Conservation (phyloP, 352 stramenopile genomes). For the Phytophthora meadii region DNA sequence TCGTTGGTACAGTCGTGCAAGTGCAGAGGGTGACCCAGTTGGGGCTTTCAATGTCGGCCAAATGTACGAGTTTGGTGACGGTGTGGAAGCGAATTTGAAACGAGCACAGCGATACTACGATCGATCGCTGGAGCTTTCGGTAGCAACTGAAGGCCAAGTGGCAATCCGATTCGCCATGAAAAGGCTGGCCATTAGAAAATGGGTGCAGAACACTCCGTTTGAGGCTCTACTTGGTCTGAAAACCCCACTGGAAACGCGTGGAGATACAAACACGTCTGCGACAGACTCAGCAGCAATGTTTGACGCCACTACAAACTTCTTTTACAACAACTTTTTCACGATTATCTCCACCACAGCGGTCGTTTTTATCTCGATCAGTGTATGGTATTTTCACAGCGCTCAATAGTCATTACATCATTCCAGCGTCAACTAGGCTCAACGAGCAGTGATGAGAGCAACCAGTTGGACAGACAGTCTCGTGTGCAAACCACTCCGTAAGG, state of each 20-base stretch:
- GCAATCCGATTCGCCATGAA: slow-evolving; percentile 48
- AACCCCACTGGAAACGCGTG: slow-evolving; percentile 2
- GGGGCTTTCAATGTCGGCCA: slow-evolving; percentile 80
- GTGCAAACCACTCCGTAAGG: slow-evolving; percentile 82
- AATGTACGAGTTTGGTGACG: slow-evolving; percentile 76
- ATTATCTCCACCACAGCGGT: slow-evolving; percentile 29
- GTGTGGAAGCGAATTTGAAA: slow-evolving; percentile 53
- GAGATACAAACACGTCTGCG: slow-evolving; percentile 14
- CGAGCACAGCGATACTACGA: slow-evolving; percentile 72
- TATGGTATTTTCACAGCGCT: slow-evolving; percentile 37
- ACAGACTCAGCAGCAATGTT: slow-evolving; percentile 16
- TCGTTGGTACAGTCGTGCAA: slow-evolving; percentile 77
- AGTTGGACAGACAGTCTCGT: slow-evolving; percentile 74
- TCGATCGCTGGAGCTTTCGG: slow-evolving; percentile 58
- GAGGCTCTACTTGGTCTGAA: slow-evolving; percentile 16
- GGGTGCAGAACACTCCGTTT: slow-evolving; percentile 38
- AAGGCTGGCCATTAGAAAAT: slow-evolving; percentile 42
- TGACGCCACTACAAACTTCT: slow-evolving; percentile 11
- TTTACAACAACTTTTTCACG: slow-evolving; percentile 16
- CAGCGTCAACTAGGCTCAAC: slow-evolving; percentile 43
- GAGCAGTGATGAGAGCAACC: slow-evolving; percentile 79
- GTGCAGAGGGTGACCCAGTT: slow-evolving; percentile 55
- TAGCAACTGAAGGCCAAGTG: slow-evolving; percentile 36
- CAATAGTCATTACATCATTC: slow-evolving; percentile 19
- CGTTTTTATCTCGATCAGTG: slow-evolving; percentile 22